Base-by-base conservation (phyloP, 2,329 filamentous ascomycete genomes). In the Trichoderma harzianum region DNA sequence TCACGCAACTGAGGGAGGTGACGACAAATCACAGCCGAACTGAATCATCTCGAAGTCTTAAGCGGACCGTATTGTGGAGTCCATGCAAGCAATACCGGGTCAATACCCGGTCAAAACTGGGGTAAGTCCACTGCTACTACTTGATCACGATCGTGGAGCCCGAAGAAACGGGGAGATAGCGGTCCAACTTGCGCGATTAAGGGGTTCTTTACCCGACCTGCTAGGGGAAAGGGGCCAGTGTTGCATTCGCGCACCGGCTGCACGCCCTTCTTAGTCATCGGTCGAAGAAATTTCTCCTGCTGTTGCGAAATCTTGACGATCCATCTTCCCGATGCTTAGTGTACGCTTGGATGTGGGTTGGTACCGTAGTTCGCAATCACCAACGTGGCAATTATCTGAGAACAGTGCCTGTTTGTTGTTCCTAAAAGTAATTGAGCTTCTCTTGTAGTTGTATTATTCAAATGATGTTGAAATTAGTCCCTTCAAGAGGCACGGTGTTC, bases 21-120 rank as follows among this genome's bases (percentile, higher is more conserved):
- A 28, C 28, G n/a, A n/a, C 67, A 36, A 69, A 69, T 69, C 67
- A 69, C 39, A 62, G n/a, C 30, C n/a, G 39, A 53, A 39, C 18
- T 62, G 67, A 69, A 69, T 62, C 57, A 61, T 51, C 36, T 36
- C 18, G 39, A 28, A 10, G 57, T 69, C 16, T 3, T 0, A 10
- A 69, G 67, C 53, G 67, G 67, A 62, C 32, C 62, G n/a, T 30
- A 6, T 18, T 69, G 67, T 61, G 67, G 67, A 36, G 67, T 53
- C 16, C 21, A 34, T 61, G 30, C 39, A 61, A 62, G 67, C 67
- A 69, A 61, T 51, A 62, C 67, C 39, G 66, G 34, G 30, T 36
- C 66, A 61, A 61, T 34, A n/a, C 55, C 53, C 55, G 28, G 6
- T 51, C 60, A 62, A 69, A 69, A 69, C 30, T 36, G 57, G 67